A percentile compares a stretch with the other conserved stretches of the same genome.
Evolutionary conservation across 768 basidiomycete species (phyloP).

Genomic region (Sistotremastrum niveocremeum): DNA sequence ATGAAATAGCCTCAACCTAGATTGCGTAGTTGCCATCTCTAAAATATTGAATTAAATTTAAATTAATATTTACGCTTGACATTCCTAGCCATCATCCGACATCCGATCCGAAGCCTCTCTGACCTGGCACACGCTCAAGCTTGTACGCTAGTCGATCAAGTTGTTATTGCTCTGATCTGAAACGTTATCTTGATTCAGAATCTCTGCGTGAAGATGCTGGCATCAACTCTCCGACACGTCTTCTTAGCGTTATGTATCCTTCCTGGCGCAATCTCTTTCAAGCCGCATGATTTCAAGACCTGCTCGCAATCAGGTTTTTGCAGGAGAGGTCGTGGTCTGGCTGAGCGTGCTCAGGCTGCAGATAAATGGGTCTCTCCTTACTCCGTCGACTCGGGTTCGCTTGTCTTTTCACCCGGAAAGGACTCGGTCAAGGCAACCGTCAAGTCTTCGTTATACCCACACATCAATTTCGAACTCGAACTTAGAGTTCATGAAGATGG

Average conservation of each 20-base stretch:
- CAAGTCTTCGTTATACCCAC: slow-evolving; percentile 70
- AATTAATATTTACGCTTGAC: no score
- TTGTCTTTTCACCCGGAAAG: slow-evolving; percentile 36
- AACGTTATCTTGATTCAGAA: no score
- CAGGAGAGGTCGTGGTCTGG: slow-evolving; percentile 75
- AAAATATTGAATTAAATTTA: no score
- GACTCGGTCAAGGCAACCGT: slow-evolving; percentile 65
- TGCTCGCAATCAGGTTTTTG: slow-evolving; percentile 95
- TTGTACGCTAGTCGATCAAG: no score
- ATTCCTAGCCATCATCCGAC: no score
- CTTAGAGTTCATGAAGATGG: slow-evolving; percentile 79
- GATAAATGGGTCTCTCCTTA: slow-evolving; percentile 79
- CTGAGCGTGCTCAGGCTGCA: slow-evolving; percentile 48
- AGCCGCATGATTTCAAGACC: slow-evolving; percentile 83
- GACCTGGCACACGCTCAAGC: no score
- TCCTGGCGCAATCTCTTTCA: slow-evolving; percentile 39
- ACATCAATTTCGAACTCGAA: slow-evolving; percentile 69
- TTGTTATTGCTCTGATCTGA: no score
- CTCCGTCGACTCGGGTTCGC: slow-evolving; percentile 46
- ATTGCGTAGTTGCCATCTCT: no score
- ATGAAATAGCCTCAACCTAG: no score
- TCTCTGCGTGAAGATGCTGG: no score
- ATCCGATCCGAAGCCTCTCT: no score
- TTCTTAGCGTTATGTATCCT: slow-evolving; percentile 1
- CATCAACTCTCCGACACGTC: no score